Percentiles rank a stretch among this genome's conserved stretches.
phyloP scores from a whole-genome alignment of 352 stramenopile species.

The Phytopythium sindhum region DNA sequence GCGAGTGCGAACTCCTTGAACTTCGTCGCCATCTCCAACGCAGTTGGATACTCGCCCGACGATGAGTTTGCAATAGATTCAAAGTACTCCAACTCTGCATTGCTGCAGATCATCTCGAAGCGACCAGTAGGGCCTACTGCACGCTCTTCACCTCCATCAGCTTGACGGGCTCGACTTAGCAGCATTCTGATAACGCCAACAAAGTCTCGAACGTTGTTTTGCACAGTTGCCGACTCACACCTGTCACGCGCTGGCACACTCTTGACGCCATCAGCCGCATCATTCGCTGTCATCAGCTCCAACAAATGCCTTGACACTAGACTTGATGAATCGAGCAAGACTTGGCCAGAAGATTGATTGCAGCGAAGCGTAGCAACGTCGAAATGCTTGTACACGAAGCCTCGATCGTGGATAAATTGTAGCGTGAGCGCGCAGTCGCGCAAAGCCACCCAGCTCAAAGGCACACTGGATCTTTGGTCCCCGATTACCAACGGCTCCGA shows the following conservation, averaged over 20 bases:
- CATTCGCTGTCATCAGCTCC: neutral
- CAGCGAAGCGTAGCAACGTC: slow-evolving; percentile 6
- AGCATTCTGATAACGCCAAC: neutral
- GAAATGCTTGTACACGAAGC: slow-evolving; percentile 14
- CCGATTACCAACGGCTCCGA: neutral
- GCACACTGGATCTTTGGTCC: neutral
- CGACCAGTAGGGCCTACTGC: neutral
- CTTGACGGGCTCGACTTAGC: neutral
- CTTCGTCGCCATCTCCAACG: neutral
- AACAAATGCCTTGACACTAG: neutral
- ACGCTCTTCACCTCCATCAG: neutral
- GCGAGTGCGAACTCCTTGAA: neutral
- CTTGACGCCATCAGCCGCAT: neutral
- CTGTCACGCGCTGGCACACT: neutral
- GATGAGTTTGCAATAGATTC: neutral
- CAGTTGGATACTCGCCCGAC: neutral
- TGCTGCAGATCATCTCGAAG: neutral
- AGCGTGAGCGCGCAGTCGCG: neutral
- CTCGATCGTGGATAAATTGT: slow-evolving; percentile 1
- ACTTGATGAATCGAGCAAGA: neutral
- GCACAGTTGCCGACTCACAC: neutral
- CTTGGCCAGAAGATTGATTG: neutral
- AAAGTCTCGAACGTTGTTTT: neutral
- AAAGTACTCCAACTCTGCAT: neutral
- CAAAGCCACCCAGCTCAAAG: neutral